Conservation (phyloP, 2,329 filamentous ascomycete genomes). For the Alternaria incomplexa region DNA sequence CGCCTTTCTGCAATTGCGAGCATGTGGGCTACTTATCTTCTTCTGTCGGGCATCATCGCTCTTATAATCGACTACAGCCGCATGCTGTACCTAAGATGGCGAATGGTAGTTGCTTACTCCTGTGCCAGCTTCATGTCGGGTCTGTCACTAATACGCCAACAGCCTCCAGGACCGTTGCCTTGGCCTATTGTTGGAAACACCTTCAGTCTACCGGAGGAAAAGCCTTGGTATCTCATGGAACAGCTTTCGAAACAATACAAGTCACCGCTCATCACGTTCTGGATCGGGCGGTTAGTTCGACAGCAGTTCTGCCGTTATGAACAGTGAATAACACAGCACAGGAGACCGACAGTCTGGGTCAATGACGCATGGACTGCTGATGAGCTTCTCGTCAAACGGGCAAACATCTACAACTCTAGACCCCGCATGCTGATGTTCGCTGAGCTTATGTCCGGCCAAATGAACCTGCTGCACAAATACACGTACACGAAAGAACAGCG, state of each 20-base stretch:
- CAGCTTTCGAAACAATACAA: conserved; percentile 58
- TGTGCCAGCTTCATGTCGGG: not conserved
- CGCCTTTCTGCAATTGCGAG: fast-evolving
- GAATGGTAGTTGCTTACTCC: conserved; percentile 47
- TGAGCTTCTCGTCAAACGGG: conserved; percentile 61
- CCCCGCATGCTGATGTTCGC: conserved; percentile 56
- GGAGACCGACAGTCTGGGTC: conserved; percentile 47
- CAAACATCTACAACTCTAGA: conserved; percentile 60
- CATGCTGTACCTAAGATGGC: conserved; percentile 58
- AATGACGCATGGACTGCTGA: conserved; percentile 57
- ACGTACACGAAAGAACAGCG: conserved; percentile 35
- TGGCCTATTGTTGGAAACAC: conserved; percentile 63
- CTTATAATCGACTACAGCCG: conserved; percentile 52
- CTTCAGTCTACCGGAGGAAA: conserved; percentile 59
- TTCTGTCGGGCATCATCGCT: conserved; percentile 13
- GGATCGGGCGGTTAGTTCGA: conserved; percentile 50
- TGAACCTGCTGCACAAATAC: conserved; percentile 44
- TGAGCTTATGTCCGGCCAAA: conserved; percentile 41
- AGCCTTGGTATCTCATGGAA: conserved; percentile 65
- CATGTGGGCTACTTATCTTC: not conserved
- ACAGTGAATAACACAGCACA: not conserved
- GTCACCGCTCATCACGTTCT: conserved; percentile 61
- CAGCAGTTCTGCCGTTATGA: fast-evolving
- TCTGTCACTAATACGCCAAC: not conserved
- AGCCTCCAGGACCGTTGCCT: conserved; percentile 63